Base-by-base conservation (phyloP, 2,329 filamentous ascomycete genomes). In the Nectriaceae sp. region DNA sequence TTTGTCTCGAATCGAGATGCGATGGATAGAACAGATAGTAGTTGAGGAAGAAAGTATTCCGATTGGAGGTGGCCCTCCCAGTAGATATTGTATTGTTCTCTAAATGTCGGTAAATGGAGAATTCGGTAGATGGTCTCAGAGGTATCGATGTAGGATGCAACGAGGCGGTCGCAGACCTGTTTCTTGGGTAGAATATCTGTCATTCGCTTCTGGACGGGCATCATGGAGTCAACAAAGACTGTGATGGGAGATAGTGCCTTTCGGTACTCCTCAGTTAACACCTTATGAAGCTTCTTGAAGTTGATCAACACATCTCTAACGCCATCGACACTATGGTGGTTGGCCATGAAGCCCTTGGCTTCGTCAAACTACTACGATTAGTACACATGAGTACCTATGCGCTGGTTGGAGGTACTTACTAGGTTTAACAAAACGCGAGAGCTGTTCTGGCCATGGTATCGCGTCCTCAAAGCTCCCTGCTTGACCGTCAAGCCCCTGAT, bases 201-300 rank as follows among this genome's bases (percentile, higher is more conserved):
- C 79, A 83, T 83, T 40, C 79, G 76, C 61, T 80, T 80, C 47
- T 75, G 74, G 3, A 82, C 71, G 0, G 79, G 78, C 60, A 79
- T 77, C 68, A 81, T 77, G n/a, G 78, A 82, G 56, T 82, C 77
- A 21, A 81, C 78, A 55, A 76, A 82, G 24, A 82, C 78, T 3
- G 76, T 70, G 38, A 82, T 80, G 1, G 79, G 78, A 4, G 74
- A 65, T 35, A 79, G 64, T 0, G 70, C 71, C 54, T 74, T 73
- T 44, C 67, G 67, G 56, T 76, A 73, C 22, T 78, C 73, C 41
- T 75, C 71, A 53, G 76, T 75, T 8, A 82, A 64, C 13, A 70
- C 64, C 50, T 68, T 73, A 57, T 81, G 74, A 31, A 81, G 70
- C 38, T 72, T 71, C 45, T 74, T 70, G 38, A 80, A 72, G 40